These are phyloP conservation scores for Calocybe indica DNA, from an alignment of 768 basidiomycete species.

Conservation along the genomic window DNA sequence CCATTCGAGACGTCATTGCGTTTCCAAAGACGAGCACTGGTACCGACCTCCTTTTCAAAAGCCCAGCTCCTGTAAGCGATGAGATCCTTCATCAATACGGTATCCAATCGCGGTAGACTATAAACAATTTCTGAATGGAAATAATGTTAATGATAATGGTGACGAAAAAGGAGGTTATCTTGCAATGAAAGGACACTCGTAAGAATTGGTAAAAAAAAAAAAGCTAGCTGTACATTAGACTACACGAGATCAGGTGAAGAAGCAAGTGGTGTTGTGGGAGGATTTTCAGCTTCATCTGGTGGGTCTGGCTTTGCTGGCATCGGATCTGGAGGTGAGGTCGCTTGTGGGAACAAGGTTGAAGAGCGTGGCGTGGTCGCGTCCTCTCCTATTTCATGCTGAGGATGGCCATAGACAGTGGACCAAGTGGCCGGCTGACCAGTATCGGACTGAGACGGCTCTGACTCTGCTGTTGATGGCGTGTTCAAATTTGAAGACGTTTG, in stretches of 20 bases:
- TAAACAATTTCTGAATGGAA: conserved; percentile 9
- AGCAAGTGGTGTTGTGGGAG: conserved; percentile 8
- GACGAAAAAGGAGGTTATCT: no score
- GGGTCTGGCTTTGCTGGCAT: conserved; percentile 1
- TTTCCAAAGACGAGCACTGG: conserved; percentile 90
- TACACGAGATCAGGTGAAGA: background rate
- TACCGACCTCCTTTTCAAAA: conserved; percentile 83
- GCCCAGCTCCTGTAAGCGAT: conserved; percentile 58
- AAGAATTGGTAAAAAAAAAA: conserved; percentile 10
- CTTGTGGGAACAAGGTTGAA: conserved; percentile 23
- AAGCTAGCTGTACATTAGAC: conserved; percentile 6
- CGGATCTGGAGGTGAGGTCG: conserved; percentile 15
- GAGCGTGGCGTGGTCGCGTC: conserved; percentile 43
- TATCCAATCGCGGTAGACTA: conserved; percentile 31
- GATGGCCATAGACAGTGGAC: no score
- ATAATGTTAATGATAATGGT: conserved; percentile 13
- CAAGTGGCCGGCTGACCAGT: no score
- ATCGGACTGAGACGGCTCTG: conserved; percentile 10
- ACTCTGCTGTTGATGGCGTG: conserved; percentile 18
- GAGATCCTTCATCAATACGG: conserved; percentile 61
- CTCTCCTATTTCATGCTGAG: conserved; percentile 10
- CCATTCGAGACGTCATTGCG: conserved; percentile 93
- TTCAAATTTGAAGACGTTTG: conserved; percentile 16
- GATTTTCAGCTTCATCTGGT: conserved; percentile 19
- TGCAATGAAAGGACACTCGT: conserved; percentile 13